Conservation (phyloP, 768 basidiomycete species). For the Boletus bicolor region DNA sequence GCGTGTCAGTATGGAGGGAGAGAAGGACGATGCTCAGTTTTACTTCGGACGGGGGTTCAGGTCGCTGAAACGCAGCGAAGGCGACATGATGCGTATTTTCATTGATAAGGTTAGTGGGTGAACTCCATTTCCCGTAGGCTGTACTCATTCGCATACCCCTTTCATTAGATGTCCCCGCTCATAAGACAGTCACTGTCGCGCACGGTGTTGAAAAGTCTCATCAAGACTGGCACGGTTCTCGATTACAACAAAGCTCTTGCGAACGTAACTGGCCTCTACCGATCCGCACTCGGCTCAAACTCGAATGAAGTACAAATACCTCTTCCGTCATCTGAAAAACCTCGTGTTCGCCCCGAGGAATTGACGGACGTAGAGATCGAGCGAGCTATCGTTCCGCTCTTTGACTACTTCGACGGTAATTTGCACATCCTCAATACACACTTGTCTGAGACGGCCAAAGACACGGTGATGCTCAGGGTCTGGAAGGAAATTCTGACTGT, state of each 20-base stretch:
- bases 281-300: conserved; percentile 67
- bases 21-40: conserved; percentile 97
- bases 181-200: conserved; percentile 85
- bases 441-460: conserved; percentile 78
- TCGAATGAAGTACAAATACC: conserved; percentile 75
- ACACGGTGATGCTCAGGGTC: conserved; percentile 87
- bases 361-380: conserved; percentile 94
- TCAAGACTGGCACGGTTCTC: conserved; percentile 59
- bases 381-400: conserved; percentile 83
- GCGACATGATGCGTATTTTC: conserved; percentile 93
- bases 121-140: background rate
- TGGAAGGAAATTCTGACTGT: conserved; percentile 95
- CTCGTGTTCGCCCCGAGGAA: conserved; percentile 73
- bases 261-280: conserved; percentile 76
- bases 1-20: conserved; percentile 96
- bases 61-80: conserved; percentile 87
- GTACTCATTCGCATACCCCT: background rate
- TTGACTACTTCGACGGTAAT: conserved; percentile 96
- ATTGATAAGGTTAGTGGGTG: conserved; percentile 79
- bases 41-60: conserved; percentile 96
- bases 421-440: conserved; percentile 87
- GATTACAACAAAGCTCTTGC: conserved; percentile 91
- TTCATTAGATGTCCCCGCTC: conserved; percentile 83
- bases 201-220: conserved; percentile 67
- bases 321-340: conserved; percentile 69